These are phyloP conservation scores for Aspergillus aculeatinus DNA, from an alignment of 2,329 filamentous ascomycete species.

Conservation along the genomic window DNA sequence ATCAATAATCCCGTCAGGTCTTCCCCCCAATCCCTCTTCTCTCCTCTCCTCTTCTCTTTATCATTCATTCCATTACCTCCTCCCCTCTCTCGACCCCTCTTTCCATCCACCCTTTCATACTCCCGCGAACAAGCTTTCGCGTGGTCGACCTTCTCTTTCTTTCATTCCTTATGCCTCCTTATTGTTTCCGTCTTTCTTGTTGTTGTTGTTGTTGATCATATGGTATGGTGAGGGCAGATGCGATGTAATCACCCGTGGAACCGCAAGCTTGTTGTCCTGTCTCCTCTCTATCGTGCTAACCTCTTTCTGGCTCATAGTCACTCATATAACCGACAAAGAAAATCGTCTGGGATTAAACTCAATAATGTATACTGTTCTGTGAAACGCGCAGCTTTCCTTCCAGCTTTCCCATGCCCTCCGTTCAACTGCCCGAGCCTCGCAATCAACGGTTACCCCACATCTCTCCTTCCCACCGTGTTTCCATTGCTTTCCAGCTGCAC, in stretches of 20 bases:
- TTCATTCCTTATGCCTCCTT: conserved; percentile 18
- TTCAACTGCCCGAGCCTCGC: not conserved
- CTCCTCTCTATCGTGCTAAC: conserved; percentile 16
- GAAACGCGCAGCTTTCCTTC: conserved; percentile 2
- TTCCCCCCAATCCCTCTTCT: not conserved
- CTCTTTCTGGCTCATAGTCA: conserved; percentile 15
- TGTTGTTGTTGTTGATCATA: conserved; percentile 21
- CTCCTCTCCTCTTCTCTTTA: conserved; percentile 4
- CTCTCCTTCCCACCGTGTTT: conserved; percentile 10
- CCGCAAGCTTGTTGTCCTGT: conserved; percentile 22
- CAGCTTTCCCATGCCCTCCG: conserved; percentile 3
- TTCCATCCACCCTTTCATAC: not conserved
- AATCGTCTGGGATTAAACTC: not conserved
- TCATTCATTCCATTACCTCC: conserved; percentile 2
- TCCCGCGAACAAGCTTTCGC: not conserved
- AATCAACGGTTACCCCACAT: conserved; percentile 8
- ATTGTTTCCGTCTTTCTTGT: conserved; percentile 20
- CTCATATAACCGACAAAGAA: conserved; percentile 3
- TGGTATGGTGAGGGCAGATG: conserved; percentile 23
- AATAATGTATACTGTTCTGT: conserved; percentile 4
- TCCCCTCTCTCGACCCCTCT: not conserved
- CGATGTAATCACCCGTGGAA: conserved; percentile 32
- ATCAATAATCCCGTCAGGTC: not conserved
- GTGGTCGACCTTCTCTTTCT: not conserved
- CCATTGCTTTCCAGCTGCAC: not conserved